Conservation (phyloP, 139 green algal species). For the Tetraselmis chui region DNA sequence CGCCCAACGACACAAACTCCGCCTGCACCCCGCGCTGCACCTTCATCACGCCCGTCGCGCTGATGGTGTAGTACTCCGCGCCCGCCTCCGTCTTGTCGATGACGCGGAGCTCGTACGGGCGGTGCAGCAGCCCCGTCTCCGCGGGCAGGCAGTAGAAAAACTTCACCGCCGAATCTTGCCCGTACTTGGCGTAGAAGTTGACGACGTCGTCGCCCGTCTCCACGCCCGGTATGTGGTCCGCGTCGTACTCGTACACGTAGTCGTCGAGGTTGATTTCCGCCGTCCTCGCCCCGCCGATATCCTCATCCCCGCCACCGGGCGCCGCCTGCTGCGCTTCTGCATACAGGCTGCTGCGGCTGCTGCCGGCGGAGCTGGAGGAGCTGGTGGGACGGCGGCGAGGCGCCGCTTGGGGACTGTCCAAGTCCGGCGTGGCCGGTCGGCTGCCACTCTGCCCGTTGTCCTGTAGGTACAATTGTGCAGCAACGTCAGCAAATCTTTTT, state of each 20-base stretch:
- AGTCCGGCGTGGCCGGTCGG: too few relatives aligned
- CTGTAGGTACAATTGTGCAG: too few relatives aligned
- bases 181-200: constrained; percentile 66
- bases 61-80: constrained; percentile 70
- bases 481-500: too few relatives aligned
- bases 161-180: constrained; percentile 66
- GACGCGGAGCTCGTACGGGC: constrained; percentile 68
- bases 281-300: not conserved
- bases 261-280: not conserved
- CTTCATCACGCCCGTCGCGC: constrained; percentile 60
- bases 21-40: constrained; percentile 50
- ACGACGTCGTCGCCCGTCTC: constrained; percentile 61
- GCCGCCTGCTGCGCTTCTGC: not conserved
- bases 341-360: not conserved
- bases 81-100: constrained; percentile 33
- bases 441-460: too few relatives aligned
- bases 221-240: constrained; percentile 20
- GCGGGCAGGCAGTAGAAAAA: constrained; percentile 73
- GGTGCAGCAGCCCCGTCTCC: constrained; percentile 37
- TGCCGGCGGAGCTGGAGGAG: not conserved
- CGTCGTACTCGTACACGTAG: not conserved
- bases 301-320: not conserved
- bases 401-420: too few relatives aligned
- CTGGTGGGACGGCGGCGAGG: not conserved
- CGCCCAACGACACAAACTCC: constrained; percentile 57